Evolutionary conservation across 441 rosid species (phyloP), one percentile per base, ranked within the genome.

Genomic region (Breynia disticha): DNA sequence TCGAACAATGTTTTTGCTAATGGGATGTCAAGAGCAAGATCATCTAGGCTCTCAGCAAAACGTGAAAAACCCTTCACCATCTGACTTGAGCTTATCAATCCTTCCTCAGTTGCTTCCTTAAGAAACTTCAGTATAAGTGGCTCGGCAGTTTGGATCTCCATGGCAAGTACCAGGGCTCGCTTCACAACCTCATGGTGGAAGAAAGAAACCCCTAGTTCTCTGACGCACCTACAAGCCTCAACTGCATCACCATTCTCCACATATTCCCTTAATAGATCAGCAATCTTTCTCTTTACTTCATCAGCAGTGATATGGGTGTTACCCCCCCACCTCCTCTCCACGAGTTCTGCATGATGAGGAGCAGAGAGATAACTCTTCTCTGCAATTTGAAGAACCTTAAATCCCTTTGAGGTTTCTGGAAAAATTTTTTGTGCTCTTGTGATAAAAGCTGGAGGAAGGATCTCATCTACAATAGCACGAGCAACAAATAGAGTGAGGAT

Each of bases 121-220:
- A 93, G 63, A 56, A 93, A 71, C 78, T 78, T 93, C 48, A 80
- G 66, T 21, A 86, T 64, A 53, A 75, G 81, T 10, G 86, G 67
- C 60, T 89, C 97, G 1, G 87, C 78, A 16, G 81, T 64, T 56
- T 58, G 84, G 59, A 67, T 83, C 74, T 93, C 97, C 96, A 93
- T 81, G 21, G 90, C 80, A 61, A 89, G 80, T 70, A 87, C 76
- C 79, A 87, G 68, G 57, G 96, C 97, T 59, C 97, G 83, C 75
- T 93, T 93, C 70, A 89, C 99, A 48, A 93, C 99, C 78, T 93
- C 99, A 12, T 93, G 99, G 69, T 93, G 99, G 70, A 84, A 93
- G 72, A 89, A 93, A 15, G 99, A 61, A 66, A 93, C 90, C 10
- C 96, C 96, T 52, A 93, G 62, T 67, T 82, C 97, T 76, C 95